These are phyloP conservation scores for Leccinum subtestaceum DNA, from an alignment of 768 basidiomycete species.

Conservation along the genomic window DNA sequence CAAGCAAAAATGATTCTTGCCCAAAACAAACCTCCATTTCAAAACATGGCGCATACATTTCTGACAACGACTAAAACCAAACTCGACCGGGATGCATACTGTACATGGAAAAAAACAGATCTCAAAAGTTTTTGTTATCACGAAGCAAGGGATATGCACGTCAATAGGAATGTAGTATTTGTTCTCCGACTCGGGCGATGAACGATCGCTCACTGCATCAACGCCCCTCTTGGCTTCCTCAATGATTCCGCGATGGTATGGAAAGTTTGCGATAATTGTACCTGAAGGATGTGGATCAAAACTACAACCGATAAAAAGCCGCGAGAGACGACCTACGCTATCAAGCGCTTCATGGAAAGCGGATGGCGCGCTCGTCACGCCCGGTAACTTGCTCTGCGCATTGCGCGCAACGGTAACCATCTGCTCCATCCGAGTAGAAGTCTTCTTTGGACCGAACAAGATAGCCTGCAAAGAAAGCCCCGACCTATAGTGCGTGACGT, in stretches of 20 bases:
- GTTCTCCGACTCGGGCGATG: background rate
- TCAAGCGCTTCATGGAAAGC: conserved; percentile 50
- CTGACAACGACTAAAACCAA: background rate
- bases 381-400: conserved; percentile 37
- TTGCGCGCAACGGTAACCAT: conserved; percentile 52
- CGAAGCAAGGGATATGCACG: background rate
- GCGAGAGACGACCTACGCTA: conserved; percentile 34
- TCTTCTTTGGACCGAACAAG: conserved; percentile 43
- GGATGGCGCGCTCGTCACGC: conserved; percentile 34
- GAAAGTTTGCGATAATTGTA: conserved; percentile 53
- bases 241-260: conserved; percentile 55
- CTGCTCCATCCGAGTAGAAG: conserved; percentile 30
- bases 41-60: background rate
- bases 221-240: conserved; percentile 48
- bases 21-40: background rate
- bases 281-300: conserved; percentile 29
- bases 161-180: background rate
- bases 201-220: conserved; percentile 30
- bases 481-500: conserved; percentile 34
- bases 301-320: background rate
- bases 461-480: conserved; percentile 58
- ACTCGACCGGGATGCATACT: background rate
- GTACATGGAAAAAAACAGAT: background rate
- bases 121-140: background rate
- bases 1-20: too few relatives aligned